Evolutionary conservation across 176 grass and related monocot genomes (phyloP), one percentile per base, ranked within the genome.

Genomic region (Juncus inflexus): DNA sequence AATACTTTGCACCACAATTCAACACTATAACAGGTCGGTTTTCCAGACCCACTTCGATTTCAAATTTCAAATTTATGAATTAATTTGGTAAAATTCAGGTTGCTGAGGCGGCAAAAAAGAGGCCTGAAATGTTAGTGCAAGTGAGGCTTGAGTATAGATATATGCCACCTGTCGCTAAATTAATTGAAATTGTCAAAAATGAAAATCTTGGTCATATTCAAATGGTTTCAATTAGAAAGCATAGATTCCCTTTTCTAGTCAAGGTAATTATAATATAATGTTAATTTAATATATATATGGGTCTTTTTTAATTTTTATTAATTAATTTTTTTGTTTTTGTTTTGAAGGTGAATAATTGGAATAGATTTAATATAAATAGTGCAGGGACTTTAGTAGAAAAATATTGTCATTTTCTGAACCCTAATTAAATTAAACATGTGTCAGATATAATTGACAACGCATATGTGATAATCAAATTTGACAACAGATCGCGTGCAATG

Each of bases 231-330:
- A 90, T 90, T 55, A 86, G 84, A 12, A 87, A 96, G 54, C 91
- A 96, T 62, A 78, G 91, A 15, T 96, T 96, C 85, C 87, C 91
- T 78, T 96, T 96, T 72, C 85, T 96, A 66, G 91, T 96, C 65
- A 96, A 96, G 91, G 91, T 96, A 81, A 3, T n/a, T n/a, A 40
- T 64, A 19, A 49, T 11, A 12, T 7, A 65, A 42, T 19, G 40
- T 7, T 73, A 3, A 40, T 6, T 61, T 47, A 40, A 19, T 75
- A 7, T 41, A 6, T 69, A 35, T n/a, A n/a, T n/a, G n/a, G 13
- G 43, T 28, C 35, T 45, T 52, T 38, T n/a, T 40, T 15, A 8
- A 54, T 16, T 61, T 38, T 61, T 69, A 42, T 55, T 39, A 63
- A 15, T 77, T 77, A 66, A 76, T 16, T 42, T 14, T 65, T 72